These are phyloP conservation scores for Astrephomene gubernaculifera DNA, from an alignment of 139 green algal species.

Conservation along the genomic window DNA sequence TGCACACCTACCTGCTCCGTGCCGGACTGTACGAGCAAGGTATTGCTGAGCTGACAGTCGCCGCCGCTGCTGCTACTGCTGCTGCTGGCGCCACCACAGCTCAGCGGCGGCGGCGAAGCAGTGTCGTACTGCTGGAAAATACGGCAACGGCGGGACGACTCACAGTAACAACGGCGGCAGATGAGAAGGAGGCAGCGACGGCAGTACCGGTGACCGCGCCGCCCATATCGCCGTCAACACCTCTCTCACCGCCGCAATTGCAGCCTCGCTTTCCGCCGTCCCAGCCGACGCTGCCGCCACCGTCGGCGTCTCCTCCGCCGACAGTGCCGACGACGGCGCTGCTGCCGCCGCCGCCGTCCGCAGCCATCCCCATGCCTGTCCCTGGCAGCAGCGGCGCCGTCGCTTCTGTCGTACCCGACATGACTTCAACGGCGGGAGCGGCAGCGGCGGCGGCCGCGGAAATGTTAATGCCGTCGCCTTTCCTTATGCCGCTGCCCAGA, in stretches of 20 bases:
- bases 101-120: neutral
- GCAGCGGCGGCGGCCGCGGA: neutral
- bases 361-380: neutral
- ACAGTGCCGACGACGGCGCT: neutral
- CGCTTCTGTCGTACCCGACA: neutral
- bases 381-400: neutral
- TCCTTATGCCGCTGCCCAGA: no score
- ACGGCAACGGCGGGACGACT: no score
- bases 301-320: neutral
- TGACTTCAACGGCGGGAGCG: neutral
- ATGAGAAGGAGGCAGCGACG: no score
- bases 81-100: neutral
- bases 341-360: no score
- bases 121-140: no score
- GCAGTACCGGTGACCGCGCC: no score
- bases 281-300: neutral
- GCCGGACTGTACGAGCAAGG: conserved; percentile 2
- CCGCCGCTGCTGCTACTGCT: neutral
- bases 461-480: no score
- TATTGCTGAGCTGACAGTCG: conserved; percentile 12
- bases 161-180: no score
- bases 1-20: conserved; percentile 39
- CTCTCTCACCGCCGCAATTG: neutral
- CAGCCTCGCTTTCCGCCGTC: neutral
- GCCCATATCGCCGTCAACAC: neutral